Evolutionary conservation across 257 asterid species (phyloP).

Genomic region (Striga asiatica): DNA sequence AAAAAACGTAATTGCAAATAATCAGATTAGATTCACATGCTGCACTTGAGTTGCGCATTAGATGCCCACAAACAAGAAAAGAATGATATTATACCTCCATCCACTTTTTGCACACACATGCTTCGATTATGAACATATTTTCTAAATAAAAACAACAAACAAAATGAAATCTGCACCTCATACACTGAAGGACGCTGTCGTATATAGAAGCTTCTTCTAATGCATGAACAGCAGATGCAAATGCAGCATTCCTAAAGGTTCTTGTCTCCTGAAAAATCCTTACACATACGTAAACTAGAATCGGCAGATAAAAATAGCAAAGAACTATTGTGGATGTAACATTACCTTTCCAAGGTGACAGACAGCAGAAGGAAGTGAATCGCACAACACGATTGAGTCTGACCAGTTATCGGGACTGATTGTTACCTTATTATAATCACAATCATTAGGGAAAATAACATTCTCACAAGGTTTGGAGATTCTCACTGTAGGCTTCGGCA

Average conservation of each 20-base stretch:
- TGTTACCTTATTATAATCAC: slow-evolving; percentile 36
- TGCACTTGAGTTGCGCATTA: too few species aligned
- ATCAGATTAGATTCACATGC: too few species aligned
- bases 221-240: slow-evolving; percentile 60
- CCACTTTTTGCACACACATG: not conserved
- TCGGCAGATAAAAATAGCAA: not conserved
- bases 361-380: slow-evolving; percentile 46
- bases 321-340: not conserved
- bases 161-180: slow-evolving; percentile 35
- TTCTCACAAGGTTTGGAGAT: slow-evolving; percentile 26
- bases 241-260: slow-evolving; percentile 31
- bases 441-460: slow-evolving; percentile 27
- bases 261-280: slow-evolving; percentile 41
- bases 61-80: too few species aligned
- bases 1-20: too few species aligned
- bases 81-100: too few species aligned
- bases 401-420: slow-evolving; percentile 21
- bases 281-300: not conserved
- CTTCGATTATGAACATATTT: not conserved
- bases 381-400: slow-evolving; percentile 39
- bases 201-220: slow-evolving; percentile 70
- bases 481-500: slow-evolving; percentile 31
- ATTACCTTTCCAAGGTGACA: slow-evolving; percentile 58
- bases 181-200: slow-evolving; percentile 53
- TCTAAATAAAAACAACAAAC: not conserved